Conservation (phyloP, 805 yeast genomes). For the Lachancea kluyveri region DNA sequence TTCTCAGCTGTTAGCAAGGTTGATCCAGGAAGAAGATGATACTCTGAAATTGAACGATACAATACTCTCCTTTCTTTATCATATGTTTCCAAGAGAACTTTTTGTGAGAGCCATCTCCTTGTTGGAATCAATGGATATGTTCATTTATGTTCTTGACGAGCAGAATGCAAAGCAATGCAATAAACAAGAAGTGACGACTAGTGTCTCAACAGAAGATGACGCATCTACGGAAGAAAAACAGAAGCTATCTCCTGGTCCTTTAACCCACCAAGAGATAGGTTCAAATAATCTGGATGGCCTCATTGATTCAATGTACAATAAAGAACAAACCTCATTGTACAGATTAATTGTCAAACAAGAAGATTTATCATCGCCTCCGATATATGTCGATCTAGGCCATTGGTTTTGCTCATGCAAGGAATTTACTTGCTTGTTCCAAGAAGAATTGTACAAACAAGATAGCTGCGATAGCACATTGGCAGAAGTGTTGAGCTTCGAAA, state of each 20-base stretch:
- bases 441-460: conserved; percentile 6
- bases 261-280: no score
- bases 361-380: conserved; percentile 15
- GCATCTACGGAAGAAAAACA: no score
- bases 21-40: conserved; percentile 16
- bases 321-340: conserved; percentile 5
- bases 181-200: no score
- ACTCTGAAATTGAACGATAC: conserved; percentile 24
- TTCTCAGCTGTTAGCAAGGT: conserved; percentile 17
- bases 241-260: no score
- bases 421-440: conserved; percentile 17
- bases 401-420: conserved; percentile 33
- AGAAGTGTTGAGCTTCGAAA: not conserved
- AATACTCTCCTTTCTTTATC: conserved; percentile 26
- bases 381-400: conserved; percentile 24
- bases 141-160: conserved; percentile 23
- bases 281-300: no score
- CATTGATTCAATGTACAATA: conserved; percentile 3
- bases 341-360: conserved; percentile 23
- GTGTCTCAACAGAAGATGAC: no score
- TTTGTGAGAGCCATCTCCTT: conserved; percentile 30
- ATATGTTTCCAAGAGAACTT: conserved; percentile 27
- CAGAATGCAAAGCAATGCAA: conserved; percentile 4
- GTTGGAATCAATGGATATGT: conserved; percentile 29
- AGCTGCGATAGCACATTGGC: not conserved